Evolutionary conservation across 495 filamentous ascomycete species (phyloP).

Genomic region (Aspergillus coremiiformis): DNA sequence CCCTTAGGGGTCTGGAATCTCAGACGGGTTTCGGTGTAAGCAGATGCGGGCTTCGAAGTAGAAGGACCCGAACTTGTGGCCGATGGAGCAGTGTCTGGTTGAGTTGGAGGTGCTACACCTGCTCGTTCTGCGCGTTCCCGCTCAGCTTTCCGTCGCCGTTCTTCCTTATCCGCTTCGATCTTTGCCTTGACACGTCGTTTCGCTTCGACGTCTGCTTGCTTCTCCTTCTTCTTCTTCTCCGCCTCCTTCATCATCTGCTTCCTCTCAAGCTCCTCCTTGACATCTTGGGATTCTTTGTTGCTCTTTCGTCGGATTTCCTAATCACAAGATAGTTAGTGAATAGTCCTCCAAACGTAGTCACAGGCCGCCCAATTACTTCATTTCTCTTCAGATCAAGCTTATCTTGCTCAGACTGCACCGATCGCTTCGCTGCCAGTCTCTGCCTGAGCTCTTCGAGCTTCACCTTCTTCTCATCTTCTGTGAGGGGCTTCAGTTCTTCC

Average conservation of each 20-base stretch:
- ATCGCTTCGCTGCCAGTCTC: slow-evolving; percentile 66
- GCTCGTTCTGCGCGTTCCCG: slow-evolving; percentile 75
- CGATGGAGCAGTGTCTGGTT: slow-evolving; percentile 30
- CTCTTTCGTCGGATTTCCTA: slow-evolving; percentile 83
- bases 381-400: slow-evolving; percentile 83
- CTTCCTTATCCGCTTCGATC: slow-evolving; percentile 86
- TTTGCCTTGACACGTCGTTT: slow-evolving; percentile 82
- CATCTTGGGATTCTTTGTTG: slow-evolving; percentile 67
- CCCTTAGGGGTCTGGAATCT: slow-evolving; percentile 69
- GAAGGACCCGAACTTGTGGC: slow-evolving; percentile 35
- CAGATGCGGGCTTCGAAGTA: slow-evolving; percentile 50
- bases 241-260: slow-evolving; percentile 90
- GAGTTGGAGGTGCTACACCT: slow-evolving; percentile 51
- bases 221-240: slow-evolving; percentile 74
- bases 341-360: background rate
- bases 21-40: slow-evolving; percentile 73
- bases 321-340: background rate
- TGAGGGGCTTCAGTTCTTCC: slow-evolving; percentile 83
- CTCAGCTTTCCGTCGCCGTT: slow-evolving; percentile 74
- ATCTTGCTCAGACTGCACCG: slow-evolving; percentile 61
- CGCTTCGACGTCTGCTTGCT: slow-evolving; percentile 76
- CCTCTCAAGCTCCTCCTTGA: slow-evolving; percentile 74
- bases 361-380: slow-evolving; percentile 49
- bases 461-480: slow-evolving; percentile 81
- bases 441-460: slow-evolving; percentile 66